Evolutionary conservation across 2,329 filamentous ascomycete species (phyloP).

Genomic region (Cytospora chrysosperma): DNA sequence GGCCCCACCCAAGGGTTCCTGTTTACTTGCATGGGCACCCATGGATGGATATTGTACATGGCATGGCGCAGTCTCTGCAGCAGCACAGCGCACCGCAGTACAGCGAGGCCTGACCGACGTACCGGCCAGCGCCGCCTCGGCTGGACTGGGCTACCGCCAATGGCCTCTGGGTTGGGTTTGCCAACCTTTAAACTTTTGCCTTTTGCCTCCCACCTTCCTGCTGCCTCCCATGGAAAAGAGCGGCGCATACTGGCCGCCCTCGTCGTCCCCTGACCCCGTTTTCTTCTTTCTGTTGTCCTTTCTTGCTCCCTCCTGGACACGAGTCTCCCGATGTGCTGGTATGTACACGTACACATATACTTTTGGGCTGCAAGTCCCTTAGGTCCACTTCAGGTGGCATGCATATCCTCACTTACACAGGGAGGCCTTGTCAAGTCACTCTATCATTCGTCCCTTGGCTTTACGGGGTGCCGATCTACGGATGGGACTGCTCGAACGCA

Average conservation of each 20-base stretch:
- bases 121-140: constrained; percentile 1
- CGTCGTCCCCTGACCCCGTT: background rate
- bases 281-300: background rate
- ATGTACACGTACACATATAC: background rate
- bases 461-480: background rate
- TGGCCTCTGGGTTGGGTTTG: constrained; percentile 9
- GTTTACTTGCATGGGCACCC: constrained; percentile 37
- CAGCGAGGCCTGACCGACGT: constrained; percentile 6
- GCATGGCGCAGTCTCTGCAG: constrained; percentile 39
- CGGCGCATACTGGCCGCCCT: background rate
- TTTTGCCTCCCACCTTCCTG: constrained; percentile 15
- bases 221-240: background rate
- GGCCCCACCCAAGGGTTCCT: constrained; percentile 27
- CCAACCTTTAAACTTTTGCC: constrained; percentile 8
- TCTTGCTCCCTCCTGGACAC: background rate
- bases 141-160: constrained; percentile 12
- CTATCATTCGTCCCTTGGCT: background rate
- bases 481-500: background rate
- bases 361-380: background rate
- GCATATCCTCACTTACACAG: background rate
- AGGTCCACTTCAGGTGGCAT: background rate
- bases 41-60: background rate
- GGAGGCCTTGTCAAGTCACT: background rate
- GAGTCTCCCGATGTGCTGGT: background rate
- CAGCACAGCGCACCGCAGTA: constrained; percentile 16